phyloP scores from a whole-genome alignment of 2,329 filamentous ascomycete genomes.

The Samsoniella hepiali region DNA sequence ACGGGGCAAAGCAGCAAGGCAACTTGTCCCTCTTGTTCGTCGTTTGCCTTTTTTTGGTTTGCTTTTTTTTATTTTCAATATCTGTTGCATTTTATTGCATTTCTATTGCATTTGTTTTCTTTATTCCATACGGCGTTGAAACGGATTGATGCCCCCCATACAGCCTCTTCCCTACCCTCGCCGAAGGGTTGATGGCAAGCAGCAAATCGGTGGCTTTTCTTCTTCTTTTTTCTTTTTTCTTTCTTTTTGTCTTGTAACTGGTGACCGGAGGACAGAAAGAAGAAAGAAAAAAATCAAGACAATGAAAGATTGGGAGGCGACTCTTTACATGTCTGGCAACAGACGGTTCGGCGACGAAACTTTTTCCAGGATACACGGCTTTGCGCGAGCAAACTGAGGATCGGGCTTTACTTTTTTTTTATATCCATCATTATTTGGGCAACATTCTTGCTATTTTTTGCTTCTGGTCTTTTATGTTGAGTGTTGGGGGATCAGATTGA shows the following conservation, averaged over 20 bases:
- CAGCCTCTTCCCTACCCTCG: background rate
- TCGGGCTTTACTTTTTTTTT: conserved; percentile 5
- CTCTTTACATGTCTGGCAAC: conserved; percentile 32
- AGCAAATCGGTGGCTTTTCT: background rate
- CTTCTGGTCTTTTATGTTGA: conserved; percentile 18
- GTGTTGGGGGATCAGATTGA: conserved; percentile 7
- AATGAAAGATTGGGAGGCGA: conserved; percentile 24
- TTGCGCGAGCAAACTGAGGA: background rate
- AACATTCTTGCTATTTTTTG: conserved; percentile 11
- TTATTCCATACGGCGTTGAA: conserved; percentile 10
- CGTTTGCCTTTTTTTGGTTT: background rate
- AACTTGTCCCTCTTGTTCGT: background rate
- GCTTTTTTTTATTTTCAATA: background rate
- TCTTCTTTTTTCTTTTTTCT: background rate
- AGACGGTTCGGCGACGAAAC: conserved; percentile 30
- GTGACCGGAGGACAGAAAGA: background rate
- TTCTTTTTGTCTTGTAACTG: background rate
- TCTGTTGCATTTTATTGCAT: background rate
- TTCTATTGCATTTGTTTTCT: background rate
- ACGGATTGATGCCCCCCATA: background rate
- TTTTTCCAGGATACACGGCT: background rate
- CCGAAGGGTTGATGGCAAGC: background rate
- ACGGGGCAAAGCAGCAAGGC: background rate
- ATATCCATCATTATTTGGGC: conserved; percentile 15
- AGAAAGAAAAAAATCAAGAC: background rate